Base-by-base conservation (phyloP, 805 yeast species). In the Ogataea nakhonphanomensis region DNA sequence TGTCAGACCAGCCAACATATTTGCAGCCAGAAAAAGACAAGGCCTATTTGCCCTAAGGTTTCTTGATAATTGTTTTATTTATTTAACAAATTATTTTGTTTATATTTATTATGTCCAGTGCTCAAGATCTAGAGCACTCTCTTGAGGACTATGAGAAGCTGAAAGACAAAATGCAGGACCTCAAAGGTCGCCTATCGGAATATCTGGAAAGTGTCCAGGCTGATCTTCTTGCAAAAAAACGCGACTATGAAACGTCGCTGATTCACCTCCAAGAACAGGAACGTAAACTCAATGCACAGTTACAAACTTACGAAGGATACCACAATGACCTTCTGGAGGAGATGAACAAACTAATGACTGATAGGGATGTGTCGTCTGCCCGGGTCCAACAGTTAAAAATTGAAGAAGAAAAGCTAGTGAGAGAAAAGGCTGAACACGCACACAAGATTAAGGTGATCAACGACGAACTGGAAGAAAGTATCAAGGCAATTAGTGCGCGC, bases 361-460 rank as follows among this genome's bases (percentile, higher is more conserved):
- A 50, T 23, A 39, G 55, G 25, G 62, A 61, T 26, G 44, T 45
- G 11, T 71, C 73, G 26, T 63, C 69, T 14, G 31, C 53, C 3
- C 66, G 69, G 43, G 68, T 70, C 6, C 66, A 67, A 37, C 71
- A 67, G 25, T 56, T 73, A 39, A 49, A 54, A 20, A 37, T 54
- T 7, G 70, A 70, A 33, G 65, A 70, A 30, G 60, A 60, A 15
- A 50, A 55, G 15, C 49, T 71, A 25, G 33, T 53, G 11, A 49
- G 53, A 10, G 59, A 58, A 29, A 63, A 59, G 37, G 42, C 41
- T 4, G 53, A 54, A 12, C 49, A 53, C 29, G 44, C 44, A 21
- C 35, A 41, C 5, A 65, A 68, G 25, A 56, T 71, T 8, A 49
- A 43, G 9, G 55, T 52, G 14, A 43, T 65, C 8, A 54, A 58